phyloP scores from a whole-genome alignment of 192 early-diverging fungal species.

The Rhizoclosmatium sp. region DNA sequence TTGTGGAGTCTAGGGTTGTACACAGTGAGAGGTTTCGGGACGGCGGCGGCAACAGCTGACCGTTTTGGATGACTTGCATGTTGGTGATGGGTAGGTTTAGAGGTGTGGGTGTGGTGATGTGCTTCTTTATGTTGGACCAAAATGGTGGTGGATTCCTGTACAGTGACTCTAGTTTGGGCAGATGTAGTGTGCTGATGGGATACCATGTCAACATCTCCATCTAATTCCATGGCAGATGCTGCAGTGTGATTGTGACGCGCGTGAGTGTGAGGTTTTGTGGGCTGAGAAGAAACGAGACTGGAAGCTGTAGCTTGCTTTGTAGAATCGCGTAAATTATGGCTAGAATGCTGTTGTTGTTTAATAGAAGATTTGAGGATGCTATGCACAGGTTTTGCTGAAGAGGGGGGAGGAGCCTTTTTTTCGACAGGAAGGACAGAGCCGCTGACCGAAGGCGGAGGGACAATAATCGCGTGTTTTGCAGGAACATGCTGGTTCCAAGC shows the following conservation, averaged over 20 bases:
- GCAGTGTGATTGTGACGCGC: neutral
- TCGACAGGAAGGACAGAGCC: neutral
- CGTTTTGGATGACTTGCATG: no score
- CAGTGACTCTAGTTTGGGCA: no score
- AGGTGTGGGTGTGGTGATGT: neutral
- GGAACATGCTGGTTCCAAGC: constrained; percentile 12
- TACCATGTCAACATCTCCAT: neutral
- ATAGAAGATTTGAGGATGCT: neutral
- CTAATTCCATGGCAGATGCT: neutral
- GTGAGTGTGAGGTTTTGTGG: neutral
- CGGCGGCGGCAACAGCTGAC: neutral
- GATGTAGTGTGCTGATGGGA: no score
- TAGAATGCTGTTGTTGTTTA: neutral
- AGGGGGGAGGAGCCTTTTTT: neutral
- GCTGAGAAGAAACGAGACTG: neutral
- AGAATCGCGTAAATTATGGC: neutral
- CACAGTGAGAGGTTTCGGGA: neutral
- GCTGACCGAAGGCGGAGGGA: no score
- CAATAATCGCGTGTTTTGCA: neutral
- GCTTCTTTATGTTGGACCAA: no score
- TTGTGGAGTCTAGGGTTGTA: neutral
- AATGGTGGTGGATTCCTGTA: neutral
- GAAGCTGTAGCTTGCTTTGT: neutral
- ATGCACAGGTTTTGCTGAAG: neutral
- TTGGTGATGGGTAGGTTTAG: neutral